Evolutionary conservation across 1,139 yeast species (phyloP).

Genomic region (Diutina neorugosa): DNA sequence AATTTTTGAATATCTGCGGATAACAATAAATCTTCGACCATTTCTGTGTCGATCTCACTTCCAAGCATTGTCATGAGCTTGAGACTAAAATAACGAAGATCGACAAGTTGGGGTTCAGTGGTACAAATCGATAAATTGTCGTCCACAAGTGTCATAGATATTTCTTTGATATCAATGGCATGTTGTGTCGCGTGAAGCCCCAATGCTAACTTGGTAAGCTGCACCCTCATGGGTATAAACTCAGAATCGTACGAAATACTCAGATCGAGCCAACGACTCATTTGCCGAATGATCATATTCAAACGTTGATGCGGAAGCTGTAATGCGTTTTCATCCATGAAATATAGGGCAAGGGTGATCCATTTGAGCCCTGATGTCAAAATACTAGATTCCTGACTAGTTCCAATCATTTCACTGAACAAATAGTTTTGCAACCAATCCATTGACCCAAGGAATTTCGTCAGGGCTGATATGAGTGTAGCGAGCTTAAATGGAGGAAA

Average conservation of each 20-base stretch:
- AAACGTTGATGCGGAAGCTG: conserved; percentile 49
- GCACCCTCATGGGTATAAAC: conserved; percentile 40
- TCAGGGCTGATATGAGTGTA: conserved; percentile 21
- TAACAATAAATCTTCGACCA: conserved; percentile 25
- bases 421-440: conserved; percentile 47
- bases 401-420: conserved; percentile 57
- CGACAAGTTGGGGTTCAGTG: conserved; percentile 23
- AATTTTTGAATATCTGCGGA: conserved; percentile 14
- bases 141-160: conserved; percentile 27
- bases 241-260: conserved; percentile 43
- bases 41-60: conserved; percentile 17
- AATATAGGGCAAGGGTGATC: conserved; percentile 37
- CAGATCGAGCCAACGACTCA: conserved; percentile 52
- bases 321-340: conserved; percentile 24
- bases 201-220: conserved; percentile 35
- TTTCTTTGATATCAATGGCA: conserved; percentile 16
- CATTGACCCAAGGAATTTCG: conserved; percentile 21
- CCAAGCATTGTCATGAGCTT: conserved; percentile 25
- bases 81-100: conserved; percentile 37
- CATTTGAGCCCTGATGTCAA: conserved; percentile 29
- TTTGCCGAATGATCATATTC: conserved; percentile 42
- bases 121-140: conserved; percentile 41
- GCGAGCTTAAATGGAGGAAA: conserved; percentile 23
- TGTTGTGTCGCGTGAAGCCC: conserved; percentile 12
- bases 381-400: conserved; percentile 26